A percentile compares a stretch with the other conserved stretches of the same genome.
Evolutionary conservation across 176 grass and related monocot species (phyloP).

Genomic region (Raddia distichophylla): DNA sequence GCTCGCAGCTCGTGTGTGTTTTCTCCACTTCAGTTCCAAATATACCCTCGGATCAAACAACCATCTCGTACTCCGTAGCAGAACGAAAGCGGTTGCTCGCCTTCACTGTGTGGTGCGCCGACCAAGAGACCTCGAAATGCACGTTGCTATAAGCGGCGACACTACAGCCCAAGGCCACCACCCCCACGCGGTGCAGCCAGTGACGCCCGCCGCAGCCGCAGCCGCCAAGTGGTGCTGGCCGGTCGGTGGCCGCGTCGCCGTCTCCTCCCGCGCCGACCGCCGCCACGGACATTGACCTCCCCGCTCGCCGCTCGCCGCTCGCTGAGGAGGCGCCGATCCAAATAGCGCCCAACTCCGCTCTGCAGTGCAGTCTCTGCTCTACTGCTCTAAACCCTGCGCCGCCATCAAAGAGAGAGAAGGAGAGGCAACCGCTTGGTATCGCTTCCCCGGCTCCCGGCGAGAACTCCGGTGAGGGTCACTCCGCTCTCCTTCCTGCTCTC

Average conservation of each 20-base stretch:
- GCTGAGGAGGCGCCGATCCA: not conserved
- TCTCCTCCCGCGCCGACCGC: conserved; percentile 19
- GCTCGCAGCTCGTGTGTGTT: not conserved
- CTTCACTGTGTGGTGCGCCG: conserved; percentile 28
- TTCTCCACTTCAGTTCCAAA: not conserved
- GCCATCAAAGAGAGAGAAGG: not conserved
- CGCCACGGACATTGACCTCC: conserved; percentile 13
- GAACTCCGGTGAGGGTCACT: conserved; percentile 33
- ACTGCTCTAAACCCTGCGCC: conserved; percentile 16
- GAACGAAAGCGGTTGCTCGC: not conserved
- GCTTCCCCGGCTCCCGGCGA: conserved; percentile 22
- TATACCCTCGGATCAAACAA: not conserved
- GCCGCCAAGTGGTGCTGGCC: no score
- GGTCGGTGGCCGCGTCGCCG: not conserved
- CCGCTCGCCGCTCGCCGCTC: no score
- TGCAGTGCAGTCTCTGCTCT: no score
- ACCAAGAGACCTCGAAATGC: conserved; percentile 7
- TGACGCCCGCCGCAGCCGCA: not conserved
- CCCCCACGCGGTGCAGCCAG: conserved; percentile 21
- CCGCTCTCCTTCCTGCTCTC: not conserved
- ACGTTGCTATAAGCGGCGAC: conserved; percentile 30
- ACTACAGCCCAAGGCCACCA: not conserved
- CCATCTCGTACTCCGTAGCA: not conserved
- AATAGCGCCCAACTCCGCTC: not conserved
- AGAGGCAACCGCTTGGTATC: conserved; percentile 1